These are phyloP conservation scores for Crataegus laevigata DNA, from an alignment of 306 rosid species.

Conservation along the genomic window DNA sequence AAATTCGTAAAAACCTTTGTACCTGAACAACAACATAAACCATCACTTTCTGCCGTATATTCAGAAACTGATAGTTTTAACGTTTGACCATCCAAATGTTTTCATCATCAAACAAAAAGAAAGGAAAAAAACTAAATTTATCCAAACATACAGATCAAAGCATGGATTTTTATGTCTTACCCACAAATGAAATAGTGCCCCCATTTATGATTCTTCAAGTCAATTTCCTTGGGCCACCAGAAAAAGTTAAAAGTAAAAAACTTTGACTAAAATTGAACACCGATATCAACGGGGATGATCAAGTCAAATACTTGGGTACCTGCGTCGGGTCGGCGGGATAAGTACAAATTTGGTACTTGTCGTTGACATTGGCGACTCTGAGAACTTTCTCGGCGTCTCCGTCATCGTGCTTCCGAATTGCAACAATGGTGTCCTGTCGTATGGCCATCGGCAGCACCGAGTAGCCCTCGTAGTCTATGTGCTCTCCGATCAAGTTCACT, in stretches of 20 bases:
- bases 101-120: background rate
- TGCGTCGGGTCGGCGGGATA: conserved; percentile 85
- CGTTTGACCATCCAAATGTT: background rate
- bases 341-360: conserved; percentile 60
- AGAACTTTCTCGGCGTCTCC: conserved; percentile 37
- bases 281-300: background rate
- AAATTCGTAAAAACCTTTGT: conserved; percentile 77
- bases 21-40: conserved; percentile 42
- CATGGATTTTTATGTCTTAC: conserved; percentile 37
- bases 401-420: conserved; percentile 45
- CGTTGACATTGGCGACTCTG: conserved; percentile 68
- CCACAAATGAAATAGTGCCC: conserved; percentile 96
- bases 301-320: conserved; percentile 26
- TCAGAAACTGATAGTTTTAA: background rate
- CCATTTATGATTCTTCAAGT: conserved; percentile 92
- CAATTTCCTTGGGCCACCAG: conserved; percentile 48
- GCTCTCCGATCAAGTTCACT: conserved; percentile 98
- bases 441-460: conserved; percentile 99
- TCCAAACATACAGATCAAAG: background rate
- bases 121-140: background rate
- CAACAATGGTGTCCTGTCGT: conserved; percentile 85
- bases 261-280: background rate
- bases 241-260: background rate
- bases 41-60: background rate
- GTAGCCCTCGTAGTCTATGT: conserved; percentile 91